Evolutionary conservation across 768 basidiomycete species (phyloP).

Genomic region (Naematelia aurantialba): DNA sequence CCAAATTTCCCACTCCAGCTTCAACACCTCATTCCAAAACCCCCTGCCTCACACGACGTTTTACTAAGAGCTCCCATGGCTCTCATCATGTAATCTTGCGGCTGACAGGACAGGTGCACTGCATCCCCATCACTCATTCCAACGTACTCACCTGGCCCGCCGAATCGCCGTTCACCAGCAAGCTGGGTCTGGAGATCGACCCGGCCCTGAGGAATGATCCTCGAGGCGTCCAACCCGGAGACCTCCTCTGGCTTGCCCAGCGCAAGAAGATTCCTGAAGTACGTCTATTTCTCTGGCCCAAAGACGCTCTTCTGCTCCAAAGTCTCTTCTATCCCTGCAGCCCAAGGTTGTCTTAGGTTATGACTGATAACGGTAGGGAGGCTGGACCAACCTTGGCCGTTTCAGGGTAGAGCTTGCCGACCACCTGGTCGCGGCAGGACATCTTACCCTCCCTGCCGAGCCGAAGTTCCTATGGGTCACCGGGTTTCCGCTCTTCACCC

Average conservation of each 20-base stretch:
- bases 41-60: no score
- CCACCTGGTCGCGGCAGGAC: slow-evolving; percentile 64
- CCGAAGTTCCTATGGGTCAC: slow-evolving; percentile 94
- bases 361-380: slow-evolving; percentile 59
- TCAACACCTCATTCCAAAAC: no score
- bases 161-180: slow-evolving; percentile 36
- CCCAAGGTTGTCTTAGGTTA: background rate
- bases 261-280: slow-evolving; percentile 48
- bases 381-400: slow-evolving; percentile 75
- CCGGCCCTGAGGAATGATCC: slow-evolving; percentile 5
- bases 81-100: background rate
- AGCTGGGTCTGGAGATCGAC: slow-evolving; percentile 36
- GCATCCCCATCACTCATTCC: slow-evolving; percentile 37
- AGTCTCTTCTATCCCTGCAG: background rate
- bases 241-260: slow-evolving; percentile 48
- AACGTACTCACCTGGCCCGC: slow-evolving; percentile 41
- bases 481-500: slow-evolving; percentile 89
- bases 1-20: background rate
- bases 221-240: slow-evolving; percentile 40
- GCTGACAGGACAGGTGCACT: slow-evolving; percentile 34
- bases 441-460: slow-evolving; percentile 55
- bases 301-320: background rate
- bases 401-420: slow-evolving; percentile 64
- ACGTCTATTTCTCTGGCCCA: slow-evolving; percentile 15
- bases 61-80: background rate